Evolutionary conservation across 2,329 filamentous ascomycete genomes (phyloP).

Genomic region (Dactylellina parvicollis): DNA sequence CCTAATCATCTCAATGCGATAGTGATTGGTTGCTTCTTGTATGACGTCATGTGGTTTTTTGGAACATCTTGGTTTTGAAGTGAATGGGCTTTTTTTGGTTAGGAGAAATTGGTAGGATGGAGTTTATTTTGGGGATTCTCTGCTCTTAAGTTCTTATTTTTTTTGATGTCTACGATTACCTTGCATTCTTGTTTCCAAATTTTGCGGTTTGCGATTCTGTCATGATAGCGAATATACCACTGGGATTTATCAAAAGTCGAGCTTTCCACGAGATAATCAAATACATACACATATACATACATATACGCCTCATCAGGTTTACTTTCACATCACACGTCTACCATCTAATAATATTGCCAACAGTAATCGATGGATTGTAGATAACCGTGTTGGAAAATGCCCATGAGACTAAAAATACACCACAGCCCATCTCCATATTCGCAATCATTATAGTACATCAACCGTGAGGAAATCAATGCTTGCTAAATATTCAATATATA

Average conservation of each 20-base stretch:
- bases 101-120: background rate
- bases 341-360: too few relatives aligned
- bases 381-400: background rate
- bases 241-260: background rate
- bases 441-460: conserved; percentile 21
- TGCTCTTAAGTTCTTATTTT: too few relatives aligned
- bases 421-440: conserved; percentile 5
- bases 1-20: background rate
- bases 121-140: background rate
- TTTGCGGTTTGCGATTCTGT: background rate
- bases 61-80: background rate
- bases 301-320: too few relatives aligned
- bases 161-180: background rate
- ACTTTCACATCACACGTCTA: too few relatives aligned
- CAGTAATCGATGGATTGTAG: too few relatives aligned
- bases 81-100: conserved; percentile 1
- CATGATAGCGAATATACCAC: background rate
- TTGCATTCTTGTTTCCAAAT: background rate
- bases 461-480: background rate
- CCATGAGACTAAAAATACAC: conserved; percentile 13
- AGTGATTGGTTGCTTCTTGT: background rate
- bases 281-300: too few relatives aligned
- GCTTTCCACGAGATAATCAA: background rate
- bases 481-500: conserved; percentile 5
- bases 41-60: conserved; percentile 27